Evolutionary conservation across 768 basidiomycete species (phyloP).

Genomic region (Asterophora lycoperdoides): DNA sequence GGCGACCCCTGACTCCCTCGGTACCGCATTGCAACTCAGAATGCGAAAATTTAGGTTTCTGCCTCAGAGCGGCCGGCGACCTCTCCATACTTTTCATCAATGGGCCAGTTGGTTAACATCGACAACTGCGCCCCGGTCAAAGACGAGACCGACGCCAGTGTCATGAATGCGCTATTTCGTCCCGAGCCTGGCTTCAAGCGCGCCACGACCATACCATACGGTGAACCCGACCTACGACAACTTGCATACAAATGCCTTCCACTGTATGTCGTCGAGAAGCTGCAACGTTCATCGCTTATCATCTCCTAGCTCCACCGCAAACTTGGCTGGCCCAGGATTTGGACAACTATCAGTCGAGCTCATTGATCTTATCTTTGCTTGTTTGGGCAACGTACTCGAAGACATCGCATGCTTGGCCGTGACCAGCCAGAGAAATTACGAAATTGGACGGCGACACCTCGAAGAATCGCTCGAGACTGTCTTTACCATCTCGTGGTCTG

Average conservation of each 20-base stretch:
- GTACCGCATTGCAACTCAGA: no score
- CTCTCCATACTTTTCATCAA: not conserved
- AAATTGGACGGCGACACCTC: constrained; percentile 2
- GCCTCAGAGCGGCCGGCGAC: no score
- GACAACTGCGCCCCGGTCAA: constrained; percentile 2
- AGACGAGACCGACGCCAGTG: not conserved
- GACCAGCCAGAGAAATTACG: constrained; percentile 3
- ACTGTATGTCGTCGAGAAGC: not conserved
- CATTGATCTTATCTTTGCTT: not conserved
- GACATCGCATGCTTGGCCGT: not conserved
- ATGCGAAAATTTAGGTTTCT: not conserved
- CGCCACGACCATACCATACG: no score
- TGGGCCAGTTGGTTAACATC: constrained; percentile 8
- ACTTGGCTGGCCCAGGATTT: not conserved
- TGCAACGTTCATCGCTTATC: not conserved
- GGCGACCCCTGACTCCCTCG: no score
- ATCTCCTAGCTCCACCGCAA: not conserved
- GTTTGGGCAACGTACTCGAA: not conserved
- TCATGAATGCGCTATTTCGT: not conserved
- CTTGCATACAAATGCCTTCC: no score
- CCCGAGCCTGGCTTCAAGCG: not conserved
- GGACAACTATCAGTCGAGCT: not conserved
- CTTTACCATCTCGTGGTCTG: constrained; percentile 13
- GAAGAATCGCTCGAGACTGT: not conserved
- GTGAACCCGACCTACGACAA: no score